Evolutionary conservation across 2,329 filamentous ascomycete genomes (phyloP), one percentile per base, ranked within the genome.

Genomic region (Fusarium sp.): DNA sequence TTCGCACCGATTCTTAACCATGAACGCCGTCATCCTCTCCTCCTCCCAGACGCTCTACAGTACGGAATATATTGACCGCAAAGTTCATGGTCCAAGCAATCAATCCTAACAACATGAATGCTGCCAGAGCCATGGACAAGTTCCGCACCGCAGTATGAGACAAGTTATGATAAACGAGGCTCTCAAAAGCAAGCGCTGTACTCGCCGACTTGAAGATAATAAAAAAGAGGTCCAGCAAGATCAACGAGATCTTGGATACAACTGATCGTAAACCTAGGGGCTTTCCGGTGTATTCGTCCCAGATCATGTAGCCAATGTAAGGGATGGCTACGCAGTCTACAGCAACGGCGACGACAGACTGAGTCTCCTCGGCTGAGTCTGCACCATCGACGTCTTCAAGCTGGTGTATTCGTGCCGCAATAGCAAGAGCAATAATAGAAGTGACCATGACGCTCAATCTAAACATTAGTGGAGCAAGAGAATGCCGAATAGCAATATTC

Each of bases 151-250:
- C 63, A 17, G 64, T 68, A 44, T 78, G 72, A 24, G 75, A 74
- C 11, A 79, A 69, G 52, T 81, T 79, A 75, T 86, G 80, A 76
- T 87, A 85, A 78, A 93, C 91, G 55, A 98, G 83, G 10, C 93
- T 92, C 77, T 93, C 92, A 78, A 98, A 97, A 3, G 95, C 95
- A 68, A 99, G 84, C 40, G 93, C 92, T 26, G 97, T 87, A 81
- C 97, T 98, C 52, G 95, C 94, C 6, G 95, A 94, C 79, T 97
- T 95, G 82, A 99, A 97, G 42, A 98, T 95, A 75, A 99, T 97
- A 78, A 99, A 99, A 75, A 98, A 91, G 5, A 99, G 86, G 80
- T 99, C 96, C 59, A 97, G 87, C 56, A 99, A 88, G 63, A 98
- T 92, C 50, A 99, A 88, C 15, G 92, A 90, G 69, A 97, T 92